Conservation (phyloP, 148 eudicot species). For the Persicaria tinctoria region DNA sequence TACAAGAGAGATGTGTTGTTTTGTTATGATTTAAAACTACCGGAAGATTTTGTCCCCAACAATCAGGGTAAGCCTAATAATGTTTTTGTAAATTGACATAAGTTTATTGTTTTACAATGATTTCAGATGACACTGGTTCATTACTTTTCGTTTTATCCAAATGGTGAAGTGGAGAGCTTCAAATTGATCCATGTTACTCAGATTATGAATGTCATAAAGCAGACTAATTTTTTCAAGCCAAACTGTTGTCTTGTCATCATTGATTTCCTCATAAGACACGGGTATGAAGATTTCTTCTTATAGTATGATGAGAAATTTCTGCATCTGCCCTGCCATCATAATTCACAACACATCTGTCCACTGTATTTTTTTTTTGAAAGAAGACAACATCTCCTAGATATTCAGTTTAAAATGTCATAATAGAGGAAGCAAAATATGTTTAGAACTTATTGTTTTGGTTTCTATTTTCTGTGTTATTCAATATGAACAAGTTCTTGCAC, state of each 20-base stretch:
- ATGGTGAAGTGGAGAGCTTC: constrained; percentile 95
- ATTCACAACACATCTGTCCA: too few relatives aligned
- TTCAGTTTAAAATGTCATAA: not conserved
- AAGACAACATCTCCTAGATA: not conserved
- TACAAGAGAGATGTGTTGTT: constrained; percentile 88
- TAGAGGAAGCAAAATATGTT: not conserved
- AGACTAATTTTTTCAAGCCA: constrained; percentile 52
- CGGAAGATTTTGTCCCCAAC: constrained; percentile 58
- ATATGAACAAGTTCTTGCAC: not conserved
- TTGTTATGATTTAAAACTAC: constrained; percentile 92
- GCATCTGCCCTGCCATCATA: not conserved
- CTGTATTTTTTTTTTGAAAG: not conserved
- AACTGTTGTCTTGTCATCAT: constrained; percentile 86
- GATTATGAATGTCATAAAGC: constrained; percentile 55
- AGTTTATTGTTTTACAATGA: not conserved
- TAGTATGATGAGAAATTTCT: not conserved
- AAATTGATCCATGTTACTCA: constrained; percentile 48
- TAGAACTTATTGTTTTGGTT: not conserved
- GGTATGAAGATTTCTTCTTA: constrained; percentile 35
- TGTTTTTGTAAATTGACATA: not conserved
- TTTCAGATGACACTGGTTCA: constrained; percentile 6
- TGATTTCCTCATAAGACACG: constrained; percentile 93
- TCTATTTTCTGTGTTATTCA: not conserved
- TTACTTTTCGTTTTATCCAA: constrained; percentile 23
- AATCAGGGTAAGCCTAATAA: constrained; percentile 45